Conservation (phyloP, 805 yeast species). For the Priceomyces melissophilus region DNA sequence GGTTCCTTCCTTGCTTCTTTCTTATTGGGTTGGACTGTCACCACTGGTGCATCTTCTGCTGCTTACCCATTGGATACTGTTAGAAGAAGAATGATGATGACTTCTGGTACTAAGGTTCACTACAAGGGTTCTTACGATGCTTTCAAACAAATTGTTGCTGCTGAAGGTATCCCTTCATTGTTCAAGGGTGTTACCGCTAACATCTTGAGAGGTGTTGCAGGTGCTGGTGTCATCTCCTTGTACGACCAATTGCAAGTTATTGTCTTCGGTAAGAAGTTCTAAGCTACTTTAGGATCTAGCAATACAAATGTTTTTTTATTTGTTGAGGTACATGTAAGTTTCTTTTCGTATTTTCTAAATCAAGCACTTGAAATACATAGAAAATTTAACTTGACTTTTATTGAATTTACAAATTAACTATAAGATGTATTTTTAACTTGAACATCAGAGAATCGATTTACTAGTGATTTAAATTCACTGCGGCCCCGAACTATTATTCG, state of each 20-base stretch:
- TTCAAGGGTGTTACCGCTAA: constrained; percentile 99
- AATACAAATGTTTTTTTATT: too few species aligned
- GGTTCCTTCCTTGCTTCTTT: constrained; percentile 94
- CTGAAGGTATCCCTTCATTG: constrained; percentile 90
- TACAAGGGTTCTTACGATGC: constrained; percentile 94
- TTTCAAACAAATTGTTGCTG: constrained; percentile 86
- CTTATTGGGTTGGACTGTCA: constrained; percentile 96
- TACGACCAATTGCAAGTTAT: constrained; percentile 96
- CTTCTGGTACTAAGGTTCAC: constrained; percentile 98
- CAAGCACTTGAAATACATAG: too few species aligned
- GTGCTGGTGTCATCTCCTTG: constrained; percentile 98
- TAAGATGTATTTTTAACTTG: constrained; percentile 24
- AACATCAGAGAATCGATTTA: constrained; percentile 2
- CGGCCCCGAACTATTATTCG: neutral
- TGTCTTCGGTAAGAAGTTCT: constrained; percentile 93
- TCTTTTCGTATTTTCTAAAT: too few species aligned
- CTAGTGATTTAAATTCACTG: neutral
- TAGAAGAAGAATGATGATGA: constrained; percentile 99
- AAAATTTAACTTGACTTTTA: too few species aligned
- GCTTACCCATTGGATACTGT: constrained; percentile 99
- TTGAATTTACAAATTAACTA: too few species aligned
- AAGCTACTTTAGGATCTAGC: constrained; percentile 15
- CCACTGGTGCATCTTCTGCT: constrained; percentile 98
- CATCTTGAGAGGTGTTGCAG: constrained; percentile 99
- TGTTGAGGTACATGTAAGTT: too few species aligned